Percentiles rank a stretch among this genome's conserved stretches.
Conservation (phyloP, 768 basidiomycete genomes). For the Leucosporidium scottii region DNA sequence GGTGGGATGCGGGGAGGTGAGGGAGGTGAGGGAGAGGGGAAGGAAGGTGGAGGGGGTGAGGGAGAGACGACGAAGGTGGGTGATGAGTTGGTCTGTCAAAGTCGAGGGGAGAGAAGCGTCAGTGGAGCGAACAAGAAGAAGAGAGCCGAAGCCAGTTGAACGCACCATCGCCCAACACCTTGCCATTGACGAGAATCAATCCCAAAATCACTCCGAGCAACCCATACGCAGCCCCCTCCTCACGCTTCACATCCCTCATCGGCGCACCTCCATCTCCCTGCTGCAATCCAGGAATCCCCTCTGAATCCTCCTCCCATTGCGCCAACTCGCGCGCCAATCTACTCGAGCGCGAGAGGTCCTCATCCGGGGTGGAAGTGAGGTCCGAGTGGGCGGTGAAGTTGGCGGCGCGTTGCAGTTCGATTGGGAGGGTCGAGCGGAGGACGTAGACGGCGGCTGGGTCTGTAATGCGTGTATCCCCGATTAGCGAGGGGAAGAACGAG, state of each 20-base stretch:
- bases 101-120: no score
- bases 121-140: background rate
- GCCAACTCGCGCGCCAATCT: constrained; percentile 41
- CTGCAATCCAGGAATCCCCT: constrained; percentile 36
- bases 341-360: constrained; percentile 22
- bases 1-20: constrained; percentile 48
- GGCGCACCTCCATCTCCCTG: constrained; percentile 53
- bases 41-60: constrained; percentile 52
- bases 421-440: constrained; percentile 64
- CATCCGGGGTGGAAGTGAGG: background rate
- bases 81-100: constrained; percentile 68
- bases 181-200: constrained; percentile 72
- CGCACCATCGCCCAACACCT: constrained; percentile 64
- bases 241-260: constrained; percentile 60
- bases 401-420: constrained; percentile 33
- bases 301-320: constrained; percentile 49
- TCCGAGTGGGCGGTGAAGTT: background rate
- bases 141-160: constrained; percentile 1
- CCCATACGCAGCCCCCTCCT: constrained; percentile 60
- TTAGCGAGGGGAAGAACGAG: background rate
- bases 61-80: constrained; percentile 61
- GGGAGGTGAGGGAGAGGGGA: constrained; percentile 46
- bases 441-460: constrained; percentile 72
- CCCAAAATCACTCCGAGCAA: constrained; percentile 74
- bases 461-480: no score